phyloP scores from a whole-genome alignment of 1,284 basidiomycete genomes.

The Mycena sp. region DNA sequence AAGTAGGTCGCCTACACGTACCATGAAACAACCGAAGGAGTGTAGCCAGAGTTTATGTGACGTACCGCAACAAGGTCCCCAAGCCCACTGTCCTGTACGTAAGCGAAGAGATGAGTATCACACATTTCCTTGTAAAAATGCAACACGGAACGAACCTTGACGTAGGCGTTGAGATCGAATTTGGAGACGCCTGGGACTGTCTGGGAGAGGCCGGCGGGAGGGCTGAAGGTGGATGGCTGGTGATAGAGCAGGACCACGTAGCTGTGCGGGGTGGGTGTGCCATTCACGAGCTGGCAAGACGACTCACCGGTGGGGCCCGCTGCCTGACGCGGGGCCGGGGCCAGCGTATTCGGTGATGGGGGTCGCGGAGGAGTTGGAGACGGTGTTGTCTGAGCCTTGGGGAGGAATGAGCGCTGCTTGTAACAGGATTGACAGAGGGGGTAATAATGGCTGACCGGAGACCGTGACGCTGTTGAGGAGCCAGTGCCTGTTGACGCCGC shows the following conservation, averaged over 20 bases:
- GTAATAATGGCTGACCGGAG: conserved; percentile 43
- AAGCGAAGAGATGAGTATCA: neutral
- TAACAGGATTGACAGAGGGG: neutral
- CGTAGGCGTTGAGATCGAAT: conserved; percentile 64
- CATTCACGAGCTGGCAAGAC: neutral
- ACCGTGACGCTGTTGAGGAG: conserved; percentile 75
- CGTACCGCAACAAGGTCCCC: conserved; percentile 67
- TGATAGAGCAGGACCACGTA: conserved; percentile 74
- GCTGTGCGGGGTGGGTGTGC: conserved; percentile 50
- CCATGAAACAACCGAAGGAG: neutral
- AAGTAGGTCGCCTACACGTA: conserved; percentile 72
- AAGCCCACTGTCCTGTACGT: conserved; percentile 57
- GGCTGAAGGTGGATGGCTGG: conserved; percentile 68
- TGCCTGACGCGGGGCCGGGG: conserved; percentile 73
- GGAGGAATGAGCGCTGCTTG: neutral
- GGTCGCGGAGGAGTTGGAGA: conserved; percentile 61
- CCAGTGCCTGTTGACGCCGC: conserved; percentile 79
- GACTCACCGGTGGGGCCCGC: conserved; percentile 73
- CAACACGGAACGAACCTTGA: conserved; percentile 46
- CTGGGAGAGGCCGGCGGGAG: conserved; percentile 66
- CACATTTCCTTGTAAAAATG: too few relatives aligned
- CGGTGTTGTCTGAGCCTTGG: conserved; percentile 43
- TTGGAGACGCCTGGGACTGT: conserved; percentile 58
- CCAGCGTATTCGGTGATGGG: conserved; percentile 77
- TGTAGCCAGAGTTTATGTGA: conserved; percentile 7